Evolutionary conservation across 441 rosid genomes (phyloP).

Genomic region (Pelargonium fulgidum): DNA sequence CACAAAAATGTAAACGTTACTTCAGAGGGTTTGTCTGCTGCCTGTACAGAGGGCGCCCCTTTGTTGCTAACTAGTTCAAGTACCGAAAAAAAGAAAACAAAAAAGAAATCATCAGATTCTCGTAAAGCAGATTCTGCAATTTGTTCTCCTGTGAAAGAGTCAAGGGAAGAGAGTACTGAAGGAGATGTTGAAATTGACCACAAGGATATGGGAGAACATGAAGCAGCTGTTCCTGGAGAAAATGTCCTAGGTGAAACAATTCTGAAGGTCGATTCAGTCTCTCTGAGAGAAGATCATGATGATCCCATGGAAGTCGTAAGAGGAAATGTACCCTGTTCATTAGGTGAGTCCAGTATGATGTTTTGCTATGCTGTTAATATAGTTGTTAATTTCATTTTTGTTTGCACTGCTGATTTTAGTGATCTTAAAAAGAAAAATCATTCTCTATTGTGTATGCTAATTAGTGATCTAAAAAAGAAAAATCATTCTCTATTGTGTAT

Average conservation of each 20-base stretch:
- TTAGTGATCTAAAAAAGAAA: neutral
- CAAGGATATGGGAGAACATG: neutral
- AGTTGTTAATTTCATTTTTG: neutral
- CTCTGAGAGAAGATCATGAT: neutral
- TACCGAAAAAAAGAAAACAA: slow-evolving; percentile 4
- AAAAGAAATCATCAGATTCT: slow-evolving; percentile 15
- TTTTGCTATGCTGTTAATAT: neutral
- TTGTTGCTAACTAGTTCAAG: slow-evolving; percentile 9
- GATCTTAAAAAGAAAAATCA: neutral
- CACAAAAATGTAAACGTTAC: slow-evolving; percentile 15
- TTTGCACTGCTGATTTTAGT: neutral
- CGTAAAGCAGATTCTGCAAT: neutral
- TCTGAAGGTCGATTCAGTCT: neutral
- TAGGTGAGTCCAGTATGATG: neutral
- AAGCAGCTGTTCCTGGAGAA: neutral
- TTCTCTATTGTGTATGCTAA: neutral
- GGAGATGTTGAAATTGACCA: neutral
- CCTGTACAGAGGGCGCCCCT: slow-evolving; percentile 15
- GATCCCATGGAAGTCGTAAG: neutral
- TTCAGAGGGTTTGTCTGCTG: slow-evolving; percentile 13
- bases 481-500: neutral
- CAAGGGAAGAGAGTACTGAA: neutral
- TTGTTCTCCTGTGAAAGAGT: neutral
- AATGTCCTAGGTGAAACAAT: neutral
- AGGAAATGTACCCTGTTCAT: neutral